Evolutionary conservation across 768 basidiomycete genomes (phyloP), one percentile per base, ranked within the genome.

Genomic region (Lentinula lateritia): DNA sequence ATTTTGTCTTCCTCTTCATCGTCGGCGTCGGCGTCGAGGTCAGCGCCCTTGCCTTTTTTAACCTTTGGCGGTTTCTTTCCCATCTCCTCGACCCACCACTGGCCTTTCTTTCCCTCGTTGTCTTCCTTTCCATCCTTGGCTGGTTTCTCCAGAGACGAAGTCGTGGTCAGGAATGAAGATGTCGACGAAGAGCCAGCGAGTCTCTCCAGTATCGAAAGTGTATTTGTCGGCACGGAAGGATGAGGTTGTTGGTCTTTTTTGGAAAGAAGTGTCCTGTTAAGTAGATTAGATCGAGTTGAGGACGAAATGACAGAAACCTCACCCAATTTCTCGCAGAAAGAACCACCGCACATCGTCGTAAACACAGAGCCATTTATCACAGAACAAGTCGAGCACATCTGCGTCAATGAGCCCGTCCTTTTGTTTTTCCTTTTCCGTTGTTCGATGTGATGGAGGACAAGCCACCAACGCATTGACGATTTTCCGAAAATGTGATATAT

Each of bases 271-370:
- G 58, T 67, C 43, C 64, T 34, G 34, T 74, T 54, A 34, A 46
- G 18, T 9, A 23, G 23, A 23, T 32, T 23, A 48, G 52, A 62
- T 39, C 64, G 41, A 60, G 10, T 28, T 18, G 45, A 48, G 45
- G 42, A 61, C 52, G 20, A n/a, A 45, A 58, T 23, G 18, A 38
- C 15, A 15, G 52, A 32, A 53, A 6, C 76, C 83, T 62, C 72
- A 90, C 92, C 79, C 83, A 59, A 89, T 79, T 68, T 94, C 90
- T 46, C 89, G 82, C 38, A 96, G 80, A 76, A 93, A 94, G 76
- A 90, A 92, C 90, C 90, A 95, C 62, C 93, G 83, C 36, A 95
- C 76, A 67, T 96, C 93, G 67, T 93, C 90, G 69, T 90, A 69
- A 12, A 89, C 83, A 64, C 84, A 86, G 66, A 92, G 80, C 87